Evolutionary conservation across 2,329 filamentous ascomycete species (phyloP), one percentile per base, ranked within the genome.

Genomic region (Paecilomyces sp.): DNA sequence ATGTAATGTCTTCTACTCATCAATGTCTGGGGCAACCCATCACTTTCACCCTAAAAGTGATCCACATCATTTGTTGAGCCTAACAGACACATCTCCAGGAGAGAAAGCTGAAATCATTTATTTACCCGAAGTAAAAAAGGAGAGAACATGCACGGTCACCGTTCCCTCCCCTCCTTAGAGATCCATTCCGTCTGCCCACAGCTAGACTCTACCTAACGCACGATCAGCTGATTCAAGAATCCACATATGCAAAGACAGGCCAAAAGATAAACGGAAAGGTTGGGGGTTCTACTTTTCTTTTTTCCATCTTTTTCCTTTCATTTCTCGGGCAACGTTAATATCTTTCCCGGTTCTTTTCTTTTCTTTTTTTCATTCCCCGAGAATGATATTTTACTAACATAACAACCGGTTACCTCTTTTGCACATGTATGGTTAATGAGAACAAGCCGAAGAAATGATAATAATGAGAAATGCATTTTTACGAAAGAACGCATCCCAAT

Each of bases 371-470:
- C 11, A 1, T 11, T 11, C 2, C 31, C 25, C 36, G 3, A 6
- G 13, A 41, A 41, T 5, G 13, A 12, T 41, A 41, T 41, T 22
- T 22, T 22, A 22, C 22, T 22, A 22, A 22, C 22, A 22, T 22
- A 22, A 22, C 22, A 22, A 22, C 22, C 22, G 22, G 22, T 22
- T 41, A 41, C 36, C 11, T 41, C 4, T 41, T 8, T 41, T 41
- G n/a, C 15, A n/a, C n/a, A 63, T 53, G 51, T 53, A 53, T 53
- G 51, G 51, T 12, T 53, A 53, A 53, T 53, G 41, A 47, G 41
- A 18, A 47, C 41, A 47, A 47, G 18, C 41, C 9, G 4, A 47
- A 47, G 15, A 7, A 47, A 47, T 18, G n/a, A 47, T 18, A 47
- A 15, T 47, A 53, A 53, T 53, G 51, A 53, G 8, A 53, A 25